A percentile compares a stretch with the other conserved stretches of the same genome.
phyloP scores from a whole-genome alignment of 495 filamentous ascomycete genomes.

The Aspergillus heteromorphus region DNA sequence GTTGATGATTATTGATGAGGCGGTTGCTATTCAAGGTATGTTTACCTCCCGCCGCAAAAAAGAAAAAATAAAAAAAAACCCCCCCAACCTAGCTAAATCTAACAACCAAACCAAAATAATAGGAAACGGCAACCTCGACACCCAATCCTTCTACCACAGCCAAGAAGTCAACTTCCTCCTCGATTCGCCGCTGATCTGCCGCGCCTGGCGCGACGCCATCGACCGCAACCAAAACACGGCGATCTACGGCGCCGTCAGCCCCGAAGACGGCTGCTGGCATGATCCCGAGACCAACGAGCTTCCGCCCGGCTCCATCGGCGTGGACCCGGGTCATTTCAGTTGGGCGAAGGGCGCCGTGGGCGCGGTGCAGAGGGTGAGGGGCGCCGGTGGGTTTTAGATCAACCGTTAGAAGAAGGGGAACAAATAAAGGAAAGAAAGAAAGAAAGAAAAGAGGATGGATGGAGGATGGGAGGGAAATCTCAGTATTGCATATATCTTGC shows the following conservation, averaged over 20 bases:
- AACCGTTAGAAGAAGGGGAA: no score
- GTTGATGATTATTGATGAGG: slow-evolving; percentile 65
- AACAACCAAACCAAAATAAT: slow-evolving; percentile 1
- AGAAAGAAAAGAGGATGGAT: no score
- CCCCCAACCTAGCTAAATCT: neutral
- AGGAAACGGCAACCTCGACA: slow-evolving; percentile 77
- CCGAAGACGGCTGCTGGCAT: slow-evolving; percentile 48
- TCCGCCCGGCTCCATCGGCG: slow-evolving; percentile 54
- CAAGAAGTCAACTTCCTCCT: slow-evolving; percentile 74
- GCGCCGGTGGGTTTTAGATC: slow-evolving; percentile 43
- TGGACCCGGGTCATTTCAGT: slow-evolving; percentile 51
- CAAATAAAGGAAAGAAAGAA: no score
- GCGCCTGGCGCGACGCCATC: slow-evolving; percentile 56
- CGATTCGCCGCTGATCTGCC: slow-evolving; percentile 55
- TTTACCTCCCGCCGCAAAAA: neutral
- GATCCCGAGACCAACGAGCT: slow-evolving; percentile 49
- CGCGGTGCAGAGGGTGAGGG: slow-evolving; percentile 56
- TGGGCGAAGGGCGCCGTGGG: slow-evolving; percentile 61
- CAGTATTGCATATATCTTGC: no score
- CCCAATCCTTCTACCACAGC: slow-evolving; percentile 73
- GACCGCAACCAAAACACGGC: slow-evolving; percentile 66
- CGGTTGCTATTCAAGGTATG: slow-evolving; percentile 55
- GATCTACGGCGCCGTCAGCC: slow-evolving; percentile 51
- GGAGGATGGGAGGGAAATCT: no score
- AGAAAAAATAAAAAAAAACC: neutral